Base-by-base conservation (phyloP, 2,329 filamentous ascomycete species). In the Blumeria graminis region DNA sequence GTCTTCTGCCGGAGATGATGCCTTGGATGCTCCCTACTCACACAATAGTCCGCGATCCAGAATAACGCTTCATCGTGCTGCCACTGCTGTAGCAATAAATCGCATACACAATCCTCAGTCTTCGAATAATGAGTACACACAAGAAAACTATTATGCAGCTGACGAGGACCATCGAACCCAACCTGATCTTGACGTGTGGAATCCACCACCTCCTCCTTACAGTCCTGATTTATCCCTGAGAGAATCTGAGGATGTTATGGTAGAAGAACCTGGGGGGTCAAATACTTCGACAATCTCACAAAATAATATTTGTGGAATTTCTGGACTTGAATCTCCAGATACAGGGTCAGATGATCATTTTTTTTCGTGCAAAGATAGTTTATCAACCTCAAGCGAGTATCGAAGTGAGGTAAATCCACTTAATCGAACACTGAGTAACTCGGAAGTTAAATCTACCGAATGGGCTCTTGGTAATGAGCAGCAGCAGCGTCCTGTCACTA, bases 131-230 rank as follows among this genome's bases (percentile, higher is more conserved):
- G 71, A 78, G 1, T 73, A 69, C 41, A 73, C 80, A 50, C 70
- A 81, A 61, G 43, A 46, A 46, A 46, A 16, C n/a, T 84, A 83
- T 64, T 76, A 80, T 48, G 76, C 82, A 50, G 81, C 82, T 13
- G 81, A 86, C 67, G 73, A 77, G 45, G 82, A 89, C 63, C 75
- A 87, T 62, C 86, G 86, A 3, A 85, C 92, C 66, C 86, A 92
- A 68, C 90, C 85, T 60, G 86, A 92, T 65, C 85, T 86, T 3
- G 86, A 92, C 63, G 86, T 89, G 62, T 93, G 86, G 86, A 83
- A 88, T 4, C 84, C 86, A 5, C 86, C 86, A 5, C 86, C 86
- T 8, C 86, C 86, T 3, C 85, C 85, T 0, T 93, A 93, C 63
- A 78, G 80, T 43, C 76, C 78, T 56, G 80, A 84, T 0, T 68